phyloP scores from a whole-genome alignment of 148 eudicot genomes.

The Persicaria tinctoria region DNA sequence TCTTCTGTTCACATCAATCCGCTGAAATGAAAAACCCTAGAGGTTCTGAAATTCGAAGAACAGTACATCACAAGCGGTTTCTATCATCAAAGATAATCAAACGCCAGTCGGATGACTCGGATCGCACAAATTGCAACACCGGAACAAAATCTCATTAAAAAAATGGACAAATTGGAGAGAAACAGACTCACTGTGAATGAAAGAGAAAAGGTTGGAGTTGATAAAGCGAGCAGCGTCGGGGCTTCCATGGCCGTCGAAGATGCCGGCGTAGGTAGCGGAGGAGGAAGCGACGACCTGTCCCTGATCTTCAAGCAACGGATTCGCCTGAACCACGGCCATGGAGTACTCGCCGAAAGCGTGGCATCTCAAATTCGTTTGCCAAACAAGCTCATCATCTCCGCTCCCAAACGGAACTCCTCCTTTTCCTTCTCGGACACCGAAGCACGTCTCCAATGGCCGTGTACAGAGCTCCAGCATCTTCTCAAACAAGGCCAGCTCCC shows the following conservation, averaged over 20 bases:
- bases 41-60: background rate
- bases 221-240: slow-evolving; percentile 83
- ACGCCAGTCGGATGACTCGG: background rate
- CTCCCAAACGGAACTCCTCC: slow-evolving; percentile 27
- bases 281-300: slow-evolving; percentile 69
- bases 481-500: background rate
- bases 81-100: no score
- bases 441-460: slow-evolving; percentile 26
- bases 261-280: slow-evolving; percentile 68
- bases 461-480: slow-evolving; percentile 25
- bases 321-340: slow-evolving; percentile 86
- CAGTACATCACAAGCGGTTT: background rate
- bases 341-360: slow-evolving; percentile 83
- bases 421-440: slow-evolving; percentile 19
- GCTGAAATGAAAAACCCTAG: background rate
- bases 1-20: background rate
- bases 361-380: slow-evolving; percentile 76
- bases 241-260: slow-evolving; percentile 97
- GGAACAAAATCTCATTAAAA: background rate
- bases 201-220: slow-evolving; percentile 50
- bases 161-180: background rate
- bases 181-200: slow-evolving; percentile 45
- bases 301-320: slow-evolving; percentile 83
- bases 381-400: slow-evolving; percentile 41
- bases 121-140: background rate